Conservation (phyloP, 352 stramenopile genomes). For the Phytophthora chlamydospora region DNA sequence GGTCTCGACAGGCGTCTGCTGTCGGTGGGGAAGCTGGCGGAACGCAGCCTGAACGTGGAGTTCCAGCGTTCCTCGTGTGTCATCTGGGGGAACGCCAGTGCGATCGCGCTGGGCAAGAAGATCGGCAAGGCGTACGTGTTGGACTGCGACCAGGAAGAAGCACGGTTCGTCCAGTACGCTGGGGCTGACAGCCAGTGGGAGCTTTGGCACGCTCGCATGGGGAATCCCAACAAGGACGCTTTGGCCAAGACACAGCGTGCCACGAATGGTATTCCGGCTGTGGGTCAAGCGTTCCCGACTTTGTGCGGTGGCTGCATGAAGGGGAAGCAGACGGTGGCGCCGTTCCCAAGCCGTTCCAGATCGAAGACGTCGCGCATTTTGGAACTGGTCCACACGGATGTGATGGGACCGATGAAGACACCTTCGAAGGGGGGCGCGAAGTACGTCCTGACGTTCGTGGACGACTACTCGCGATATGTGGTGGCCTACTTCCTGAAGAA, state of each 20-base stretch:
- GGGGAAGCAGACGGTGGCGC: conserved; percentile 14
- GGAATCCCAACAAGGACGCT: conserved; percentile 2
- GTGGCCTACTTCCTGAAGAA: conserved; percentile 14
- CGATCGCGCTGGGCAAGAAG: conserved; percentile 7
- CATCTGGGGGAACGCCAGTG: conserved; percentile 4
- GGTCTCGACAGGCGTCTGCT: conserved; percentile 18
- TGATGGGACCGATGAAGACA: conserved; percentile 17
- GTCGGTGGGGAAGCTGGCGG: conserved; percentile 24
- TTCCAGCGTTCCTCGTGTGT: conserved; percentile 13
- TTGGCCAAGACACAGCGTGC: conserved; percentile 5
- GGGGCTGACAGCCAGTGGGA: conserved; percentile 21
- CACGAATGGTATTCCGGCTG: conserved; percentile 10
- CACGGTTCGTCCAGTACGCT: conserved; percentile 19
- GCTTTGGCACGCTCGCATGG: conserved; percentile 30
- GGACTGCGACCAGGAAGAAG: conserved; percentile 19
- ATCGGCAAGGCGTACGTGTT: conserved; percentile 20
- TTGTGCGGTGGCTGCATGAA: conserved; percentile 20
- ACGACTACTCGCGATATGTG: conserved; percentile 12
- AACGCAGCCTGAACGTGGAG: conserved; percentile 16
- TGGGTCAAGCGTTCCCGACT: background rate
- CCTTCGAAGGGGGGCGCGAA: background rate
- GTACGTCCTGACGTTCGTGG: conserved; percentile 12
- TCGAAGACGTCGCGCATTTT: conserved; percentile 8
- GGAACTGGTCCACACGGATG: conserved; percentile 12
- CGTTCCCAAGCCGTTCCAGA: conserved; percentile 1